A percentile compares a stretch with the other conserved stretches of the same genome.
Conservation (phyloP, 345 rosid species). For the Brassica rapa region DNA sequence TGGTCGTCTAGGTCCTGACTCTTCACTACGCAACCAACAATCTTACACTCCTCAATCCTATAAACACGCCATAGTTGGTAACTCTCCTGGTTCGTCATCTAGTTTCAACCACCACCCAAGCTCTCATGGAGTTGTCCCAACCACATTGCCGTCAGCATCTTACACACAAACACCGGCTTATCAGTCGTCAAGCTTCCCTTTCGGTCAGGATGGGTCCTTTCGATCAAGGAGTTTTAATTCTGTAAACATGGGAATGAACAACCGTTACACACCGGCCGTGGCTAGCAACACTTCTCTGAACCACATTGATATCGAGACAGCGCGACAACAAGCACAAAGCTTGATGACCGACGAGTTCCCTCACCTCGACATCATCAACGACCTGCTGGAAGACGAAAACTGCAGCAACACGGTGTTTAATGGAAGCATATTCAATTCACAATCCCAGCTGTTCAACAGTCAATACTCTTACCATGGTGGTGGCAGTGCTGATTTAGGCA, state of each 20-base stretch:
- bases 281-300: constrained; percentile 31
- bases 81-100: constrained; percentile 54
- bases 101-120: constrained; percentile 47
- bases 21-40: constrained; percentile 52
- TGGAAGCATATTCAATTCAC: constrained; percentile 34
- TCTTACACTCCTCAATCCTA: constrained; percentile 72
- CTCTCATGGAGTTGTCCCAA: constrained; percentile 56
- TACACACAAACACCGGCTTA: constrained; percentile 51
- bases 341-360: constrained; percentile 79
- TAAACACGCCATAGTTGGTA: constrained; percentile 78
- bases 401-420: constrained; percentile 46
- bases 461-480: constrained; percentile 55
- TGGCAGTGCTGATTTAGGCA: constrained; percentile 48
- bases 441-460: constrained; percentile 48
- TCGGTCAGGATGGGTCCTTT: constrained; percentile 36
- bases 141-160: constrained; percentile 43
- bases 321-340: constrained; percentile 59
- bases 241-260: constrained; percentile 19
- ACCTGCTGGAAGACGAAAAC: constrained; percentile 87
- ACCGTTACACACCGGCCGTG: constrained; percentile 3
- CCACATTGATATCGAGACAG: constrained; percentile 31
- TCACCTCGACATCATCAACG: constrained; percentile 95
- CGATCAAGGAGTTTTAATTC: constrained; percentile 46
- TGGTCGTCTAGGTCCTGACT: constrained; percentile 73
- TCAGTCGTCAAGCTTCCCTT: constrained; percentile 61